These are phyloP conservation scores for Globisporangium echinulatum DNA, from an alignment of 352 stramenopile species.

Conservation along the genomic window DNA sequence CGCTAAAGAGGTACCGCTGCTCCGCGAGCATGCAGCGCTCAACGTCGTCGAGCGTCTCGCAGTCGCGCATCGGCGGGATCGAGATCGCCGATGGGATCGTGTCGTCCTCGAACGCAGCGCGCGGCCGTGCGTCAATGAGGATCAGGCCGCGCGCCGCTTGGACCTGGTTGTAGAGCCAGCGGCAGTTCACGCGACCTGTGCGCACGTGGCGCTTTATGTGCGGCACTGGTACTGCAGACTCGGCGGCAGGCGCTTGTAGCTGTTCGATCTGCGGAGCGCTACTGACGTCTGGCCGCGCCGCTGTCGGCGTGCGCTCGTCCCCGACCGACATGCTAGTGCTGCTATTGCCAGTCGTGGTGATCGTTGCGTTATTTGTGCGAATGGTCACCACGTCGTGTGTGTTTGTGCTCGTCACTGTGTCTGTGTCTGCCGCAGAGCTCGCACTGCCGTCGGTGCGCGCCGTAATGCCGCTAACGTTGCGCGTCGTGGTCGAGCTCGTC, in stretches of 20 bases:
- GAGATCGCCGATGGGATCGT: constrained; percentile 72
- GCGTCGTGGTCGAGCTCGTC: constrained; percentile 11
- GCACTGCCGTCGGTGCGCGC: constrained; percentile 5
- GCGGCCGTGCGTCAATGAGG: constrained; percentile 59
- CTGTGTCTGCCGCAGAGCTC: constrained; percentile 2
- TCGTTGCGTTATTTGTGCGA: background rate
- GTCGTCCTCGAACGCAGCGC: constrained; percentile 55
- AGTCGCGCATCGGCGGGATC: constrained; percentile 47
- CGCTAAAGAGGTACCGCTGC: constrained; percentile 61
- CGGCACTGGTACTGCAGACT: no score
- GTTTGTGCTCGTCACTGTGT: background rate
- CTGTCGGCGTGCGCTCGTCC: constrained; percentile 17
- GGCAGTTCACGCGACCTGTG: constrained; percentile 63
- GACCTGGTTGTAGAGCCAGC: constrained; percentile 84
- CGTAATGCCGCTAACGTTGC: constrained; percentile 9
- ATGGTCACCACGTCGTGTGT: constrained; percentile 6
- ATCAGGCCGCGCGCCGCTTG: constrained; percentile 71
- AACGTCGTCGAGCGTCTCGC: constrained; percentile 41
- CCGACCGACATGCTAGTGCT: constrained; percentile 28
- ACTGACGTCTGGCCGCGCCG: background rate
- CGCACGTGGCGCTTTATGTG: constrained; percentile 45
- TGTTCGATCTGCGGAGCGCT: background rate
- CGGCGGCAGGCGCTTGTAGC: no score
- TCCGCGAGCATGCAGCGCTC: constrained; percentile 49
- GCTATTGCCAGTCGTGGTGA: background rate